phyloP scores from a whole-genome alignment of 257 asterid genomes.

The Solanum gracilifrons region DNA sequence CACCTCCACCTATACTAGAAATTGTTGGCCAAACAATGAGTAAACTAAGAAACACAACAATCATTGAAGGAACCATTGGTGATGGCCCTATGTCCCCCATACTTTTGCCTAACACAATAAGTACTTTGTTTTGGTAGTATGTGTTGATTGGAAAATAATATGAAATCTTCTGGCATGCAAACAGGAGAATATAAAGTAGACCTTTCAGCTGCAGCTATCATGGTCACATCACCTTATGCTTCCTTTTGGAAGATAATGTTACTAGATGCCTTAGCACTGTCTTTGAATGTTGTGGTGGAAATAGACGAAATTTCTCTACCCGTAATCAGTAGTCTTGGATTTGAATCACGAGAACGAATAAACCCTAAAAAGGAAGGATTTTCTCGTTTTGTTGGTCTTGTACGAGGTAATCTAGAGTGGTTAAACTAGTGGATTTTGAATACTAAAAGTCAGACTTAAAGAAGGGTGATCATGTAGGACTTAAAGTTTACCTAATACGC shows the following conservation, averaged over 20 bases:
- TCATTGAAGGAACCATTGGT: conserved; percentile 17
- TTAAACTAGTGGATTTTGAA: neutral
- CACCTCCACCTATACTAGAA: neutral
- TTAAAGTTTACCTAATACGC: neutral
- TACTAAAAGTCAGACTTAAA: neutral
- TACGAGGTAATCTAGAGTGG: neutral
- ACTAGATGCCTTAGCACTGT: neutral
- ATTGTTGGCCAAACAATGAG: conserved; percentile 6
- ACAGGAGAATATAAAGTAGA: neutral
- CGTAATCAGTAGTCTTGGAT: neutral
- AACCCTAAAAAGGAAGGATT: neutral
- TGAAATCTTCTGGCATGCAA: neutral
- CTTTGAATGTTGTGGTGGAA: neutral
- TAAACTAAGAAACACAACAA: conserved; percentile 4
- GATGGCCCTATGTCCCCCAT: conserved; percentile 13
- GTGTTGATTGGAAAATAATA: neutral
- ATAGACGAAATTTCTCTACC: neutral
- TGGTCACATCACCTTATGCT: neutral
- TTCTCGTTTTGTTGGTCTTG: neutral
- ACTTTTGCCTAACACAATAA: neutral
- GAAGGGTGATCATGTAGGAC: neutral
- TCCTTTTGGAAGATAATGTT: neutral
- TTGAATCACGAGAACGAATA: neutral
- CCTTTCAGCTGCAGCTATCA: neutral
- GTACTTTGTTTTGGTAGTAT: neutral